Conservation (phyloP, 2,329 filamentous ascomycete genomes). For the Xylaria digitata region DNA sequence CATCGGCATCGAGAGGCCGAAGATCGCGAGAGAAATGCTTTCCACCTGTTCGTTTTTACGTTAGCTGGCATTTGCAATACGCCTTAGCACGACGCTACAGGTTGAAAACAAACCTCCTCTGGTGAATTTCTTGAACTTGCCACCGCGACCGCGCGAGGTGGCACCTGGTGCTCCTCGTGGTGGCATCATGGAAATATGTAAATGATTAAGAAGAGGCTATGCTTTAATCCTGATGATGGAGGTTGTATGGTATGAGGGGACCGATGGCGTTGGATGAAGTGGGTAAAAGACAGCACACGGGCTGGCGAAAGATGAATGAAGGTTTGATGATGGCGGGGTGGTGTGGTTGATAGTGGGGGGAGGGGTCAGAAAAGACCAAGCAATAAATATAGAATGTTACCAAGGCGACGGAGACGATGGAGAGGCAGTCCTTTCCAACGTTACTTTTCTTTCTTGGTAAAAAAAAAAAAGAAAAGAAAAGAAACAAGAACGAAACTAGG, state of each 20-base stretch:
- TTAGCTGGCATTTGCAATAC: background rate
- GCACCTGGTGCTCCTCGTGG: slow-evolving; percentile 56
- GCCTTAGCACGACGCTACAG: background rate
- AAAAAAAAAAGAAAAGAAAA: background rate
- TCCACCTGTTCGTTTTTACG: slow-evolving; percentile 70
- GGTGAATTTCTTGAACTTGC: slow-evolving; percentile 94
- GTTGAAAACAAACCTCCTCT: slow-evolving; percentile 76
- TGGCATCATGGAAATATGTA: slow-evolving; percentile 54
- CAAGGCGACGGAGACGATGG: background rate
- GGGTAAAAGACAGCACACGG: slow-evolving; percentile 8
- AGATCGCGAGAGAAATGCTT: slow-evolving; percentile 96
- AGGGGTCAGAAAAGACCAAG: background rate
- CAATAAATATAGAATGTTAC: background rate
- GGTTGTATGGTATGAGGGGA: too few relatives aligned
- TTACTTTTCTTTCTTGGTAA: background rate
- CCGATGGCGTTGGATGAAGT: background rate
- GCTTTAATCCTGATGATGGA: background rate
- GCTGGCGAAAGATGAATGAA: background rate
- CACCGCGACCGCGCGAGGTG: slow-evolving; percentile 80
- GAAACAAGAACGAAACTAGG: too few relatives aligned
- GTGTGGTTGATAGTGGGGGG: too few relatives aligned
- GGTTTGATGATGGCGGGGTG: background rate
- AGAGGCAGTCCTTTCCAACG: background rate
- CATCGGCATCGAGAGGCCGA: slow-evolving; percentile 87
- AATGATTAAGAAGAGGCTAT: slow-evolving; percentile 12